These are phyloP conservation scores for Kalanchoe fedtschenkoi DNA, from an alignment of 164 flowering plant species.

Conservation along the genomic window DNA sequence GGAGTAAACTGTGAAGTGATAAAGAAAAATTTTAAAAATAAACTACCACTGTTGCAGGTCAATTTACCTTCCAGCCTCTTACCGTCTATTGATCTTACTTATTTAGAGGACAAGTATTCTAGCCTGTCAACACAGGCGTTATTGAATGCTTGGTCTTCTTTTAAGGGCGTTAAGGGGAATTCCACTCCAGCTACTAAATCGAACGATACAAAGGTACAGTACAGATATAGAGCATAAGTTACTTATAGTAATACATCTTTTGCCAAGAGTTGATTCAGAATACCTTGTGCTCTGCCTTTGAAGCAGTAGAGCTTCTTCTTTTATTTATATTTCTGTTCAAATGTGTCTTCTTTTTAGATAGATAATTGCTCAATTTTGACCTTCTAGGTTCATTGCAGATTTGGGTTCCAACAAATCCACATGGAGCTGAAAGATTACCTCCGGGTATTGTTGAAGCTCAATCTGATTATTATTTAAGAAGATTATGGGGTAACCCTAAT, in stretches of 20 bases:
- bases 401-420: conserved; percentile 48
- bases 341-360: neutral
- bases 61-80: conserved; percentile 33
- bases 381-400: conserved; percentile 17
- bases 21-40: neutral
- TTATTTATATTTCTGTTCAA: neutral
- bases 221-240: neutral
- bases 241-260: neutral
- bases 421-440: conserved; percentile 41
- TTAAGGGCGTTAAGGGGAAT: conserved; percentile 16
- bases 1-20: neutral
- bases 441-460: conserved; percentile 33
- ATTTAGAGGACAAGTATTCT: conserved; percentile 46
- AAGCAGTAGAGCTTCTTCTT: neutral
- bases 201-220: conserved; percentile 29
- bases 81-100: conserved; percentile 39
- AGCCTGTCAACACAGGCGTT: conserved; percentile 38
- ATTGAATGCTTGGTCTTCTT: conserved; percentile 35
- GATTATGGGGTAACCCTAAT: conserved; percentile 38
- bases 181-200: conserved; percentile 4
- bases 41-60: conserved; percentile 15
- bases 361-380: neutral
- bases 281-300: neutral
- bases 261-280: neutral
- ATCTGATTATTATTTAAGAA: conserved; percentile 34